Percentiles rank a stretch among this genome's conserved stretches.
phyloP scores from a whole-genome alignment of 2,329 filamentous ascomycete species.

The Nectriaceae sp. region DNA sequence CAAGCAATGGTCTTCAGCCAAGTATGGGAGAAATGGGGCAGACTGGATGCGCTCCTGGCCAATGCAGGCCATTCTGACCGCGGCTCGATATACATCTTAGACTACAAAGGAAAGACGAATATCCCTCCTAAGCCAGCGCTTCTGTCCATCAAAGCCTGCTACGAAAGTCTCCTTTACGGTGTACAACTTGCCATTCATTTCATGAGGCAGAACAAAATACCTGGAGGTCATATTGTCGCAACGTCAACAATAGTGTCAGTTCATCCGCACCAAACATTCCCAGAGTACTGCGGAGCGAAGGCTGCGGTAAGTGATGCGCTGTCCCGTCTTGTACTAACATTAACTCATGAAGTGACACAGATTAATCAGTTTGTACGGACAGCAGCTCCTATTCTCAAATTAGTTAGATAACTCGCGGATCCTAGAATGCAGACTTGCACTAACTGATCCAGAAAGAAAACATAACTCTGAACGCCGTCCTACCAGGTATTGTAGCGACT shows the following conservation, averaged over 20 bases:
- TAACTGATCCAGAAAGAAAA: neutral
- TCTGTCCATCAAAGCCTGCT: slow-evolving; percentile 1
- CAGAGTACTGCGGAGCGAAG: neutral
- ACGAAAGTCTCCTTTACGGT: slow-evolving; percentile 1
- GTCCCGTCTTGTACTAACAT: neutral
- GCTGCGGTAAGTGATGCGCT: neutral
- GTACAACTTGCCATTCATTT: slow-evolving; percentile 1
- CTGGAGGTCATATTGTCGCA: neutral
- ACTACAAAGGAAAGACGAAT: neutral
- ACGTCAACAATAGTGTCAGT: neutral
- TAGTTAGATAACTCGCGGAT: neutral
- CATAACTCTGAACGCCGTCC: neutral
- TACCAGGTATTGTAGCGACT: neutral
- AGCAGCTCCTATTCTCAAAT: neutral
- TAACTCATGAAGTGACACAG: neutral
- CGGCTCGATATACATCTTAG: neutral
- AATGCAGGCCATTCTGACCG: neutral
- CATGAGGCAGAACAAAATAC: slow-evolving; percentile 1
- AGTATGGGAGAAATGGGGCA: neutral
- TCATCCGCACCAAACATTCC: neutral
- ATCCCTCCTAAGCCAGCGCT: neutral
- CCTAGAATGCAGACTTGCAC: neutral
- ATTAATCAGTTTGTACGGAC: slow-evolving; percentile 1
- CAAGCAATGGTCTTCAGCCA: neutral
- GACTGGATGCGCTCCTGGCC: neutral